A percentile compares a stretch with the other conserved stretches of the same genome.
phyloP scores from a whole-genome alignment of 441 rosid species.

The California macrophylla region DNA sequence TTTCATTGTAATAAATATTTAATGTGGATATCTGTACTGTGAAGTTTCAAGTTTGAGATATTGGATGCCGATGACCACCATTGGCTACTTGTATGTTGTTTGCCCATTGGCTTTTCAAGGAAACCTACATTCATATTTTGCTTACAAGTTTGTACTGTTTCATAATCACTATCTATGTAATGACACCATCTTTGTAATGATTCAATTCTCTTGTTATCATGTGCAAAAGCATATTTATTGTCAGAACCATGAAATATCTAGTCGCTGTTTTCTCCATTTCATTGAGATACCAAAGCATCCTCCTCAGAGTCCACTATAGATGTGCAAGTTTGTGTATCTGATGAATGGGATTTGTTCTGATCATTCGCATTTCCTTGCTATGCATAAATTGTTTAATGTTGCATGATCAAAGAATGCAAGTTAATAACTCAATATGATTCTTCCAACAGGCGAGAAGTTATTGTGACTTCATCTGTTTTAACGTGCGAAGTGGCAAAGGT shows the following conservation, averaged over 20 bases:
- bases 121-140: neutral
- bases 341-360: neutral
- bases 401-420: neutral
- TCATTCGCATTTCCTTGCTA: neutral
- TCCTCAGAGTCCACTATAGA: neutral
- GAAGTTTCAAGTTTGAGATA: neutral
- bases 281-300: neutral
- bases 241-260: neutral
- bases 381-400: neutral
- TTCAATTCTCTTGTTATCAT: neutral
- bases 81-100: neutral
- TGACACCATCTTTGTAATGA: neutral
- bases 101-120: neutral
- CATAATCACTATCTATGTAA: neutral
- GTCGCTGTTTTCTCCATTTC: neutral
- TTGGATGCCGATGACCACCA: neutral
- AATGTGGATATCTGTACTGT: neutral
- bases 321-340: neutral
- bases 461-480: slow-evolving; percentile 82
- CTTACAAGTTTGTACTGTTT: neutral
- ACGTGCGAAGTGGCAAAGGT: slow-evolving; percentile 88
- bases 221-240: neutral
- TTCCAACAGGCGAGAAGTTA: slow-evolving; percentile 60
- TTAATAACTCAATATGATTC: neutral
- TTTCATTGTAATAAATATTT: neutral